Evolutionary conservation across 768 basidiomycete genomes (phyloP), one percentile per base, ranked within the genome.

Genomic region (Lactifluus volemus): DNA sequence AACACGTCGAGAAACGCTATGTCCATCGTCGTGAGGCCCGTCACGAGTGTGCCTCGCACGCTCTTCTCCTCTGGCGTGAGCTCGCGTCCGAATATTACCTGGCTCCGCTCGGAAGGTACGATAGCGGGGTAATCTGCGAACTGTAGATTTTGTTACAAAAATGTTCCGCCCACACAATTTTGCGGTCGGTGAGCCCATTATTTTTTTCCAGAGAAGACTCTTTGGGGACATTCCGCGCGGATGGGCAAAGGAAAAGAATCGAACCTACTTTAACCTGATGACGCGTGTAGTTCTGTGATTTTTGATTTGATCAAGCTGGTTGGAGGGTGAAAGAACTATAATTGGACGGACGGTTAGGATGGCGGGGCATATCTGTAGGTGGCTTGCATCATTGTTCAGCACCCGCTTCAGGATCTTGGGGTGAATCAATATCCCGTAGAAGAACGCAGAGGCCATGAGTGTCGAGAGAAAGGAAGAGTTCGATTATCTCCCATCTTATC

Each of bases 351-450:
- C 92, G 68, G 81, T 74, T 8, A 97, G 71, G 7, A 94, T 69
- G 5, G 92, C 93, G 42, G 89, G 85, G 63, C 84, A 84, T 49
- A 89, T 80, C 55, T 81, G 69, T 2, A 96, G 77, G 63, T 84
- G 76, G 8, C 73, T 67, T 8, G 86, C 89, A 49, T 84, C 76
- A 67, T 89, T 84, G 7, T 78, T 77, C 48, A 97, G 83, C 7
- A 97, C 92, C 19, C 85, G 76, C 59, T 77, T 81, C 42, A 97
- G 75, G 68, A 98, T 88, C 53, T 81, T 81, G 6, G 93, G 92
- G 67, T 94, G 91, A 79, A 95, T 84, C 21, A 98, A 76, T 0
- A 91, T 96, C 12, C 95, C 95, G 72, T 95, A 93, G 76, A 92
- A 89, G 73, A 94, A 95, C 17, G 85, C 85, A 29, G 75, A 73